A percentile compares a stretch with the other conserved stretches of the same genome.
Evolutionary conservation across 164 flowering plant genomes (phyloP).

Genomic region (Tinospora cordifolia): DNA sequence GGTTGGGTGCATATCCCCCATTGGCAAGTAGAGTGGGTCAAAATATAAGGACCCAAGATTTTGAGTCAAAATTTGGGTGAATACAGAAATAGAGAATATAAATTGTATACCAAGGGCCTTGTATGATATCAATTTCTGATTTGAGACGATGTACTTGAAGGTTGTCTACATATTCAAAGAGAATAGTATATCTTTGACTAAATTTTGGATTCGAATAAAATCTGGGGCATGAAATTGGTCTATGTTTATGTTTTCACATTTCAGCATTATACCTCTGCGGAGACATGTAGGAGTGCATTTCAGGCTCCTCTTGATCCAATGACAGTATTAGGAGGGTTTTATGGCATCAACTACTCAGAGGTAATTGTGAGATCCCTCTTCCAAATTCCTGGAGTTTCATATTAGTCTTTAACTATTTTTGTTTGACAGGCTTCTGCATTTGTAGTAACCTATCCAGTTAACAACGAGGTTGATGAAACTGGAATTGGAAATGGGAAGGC

Average conservation of each 20-base stretch:
- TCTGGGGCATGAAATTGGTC: background rate
- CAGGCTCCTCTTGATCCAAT: slow-evolving; percentile 95
- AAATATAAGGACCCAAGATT: too few species aligned
- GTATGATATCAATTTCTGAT: background rate
- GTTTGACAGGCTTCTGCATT: slow-evolving; percentile 87
- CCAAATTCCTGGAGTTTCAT: slow-evolving; percentile 2
- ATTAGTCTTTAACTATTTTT: slow-evolving; percentile 15
- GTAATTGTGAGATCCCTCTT: slow-evolving; percentile 26
- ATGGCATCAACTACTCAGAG: slow-evolving; percentile 75
- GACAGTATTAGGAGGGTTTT: slow-evolving; percentile 80
- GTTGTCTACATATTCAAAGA: background rate
- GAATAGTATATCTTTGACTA: too few species aligned
- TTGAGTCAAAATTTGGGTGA: too few species aligned
- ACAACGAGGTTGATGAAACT: slow-evolving; percentile 51
- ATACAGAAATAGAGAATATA: too few species aligned
- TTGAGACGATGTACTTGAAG: background rate
- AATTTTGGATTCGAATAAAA: too few species aligned
- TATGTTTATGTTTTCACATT: slow-evolving; percentile 12
- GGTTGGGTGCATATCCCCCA: too few species aligned
- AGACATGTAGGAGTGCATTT: slow-evolving; percentile 79
- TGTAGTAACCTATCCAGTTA: slow-evolving; percentile 85
- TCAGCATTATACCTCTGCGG: slow-evolving; percentile 83
- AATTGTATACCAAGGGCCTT: background rate
- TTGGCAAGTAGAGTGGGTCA: too few species aligned
- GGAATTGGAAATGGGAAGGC: slow-evolving; percentile 65